A percentile compares a stretch with the other conserved stretches of the same genome.
phyloP scores from a whole-genome alignment of 441 rosid genomes.

The Populus hybrid region DNA sequence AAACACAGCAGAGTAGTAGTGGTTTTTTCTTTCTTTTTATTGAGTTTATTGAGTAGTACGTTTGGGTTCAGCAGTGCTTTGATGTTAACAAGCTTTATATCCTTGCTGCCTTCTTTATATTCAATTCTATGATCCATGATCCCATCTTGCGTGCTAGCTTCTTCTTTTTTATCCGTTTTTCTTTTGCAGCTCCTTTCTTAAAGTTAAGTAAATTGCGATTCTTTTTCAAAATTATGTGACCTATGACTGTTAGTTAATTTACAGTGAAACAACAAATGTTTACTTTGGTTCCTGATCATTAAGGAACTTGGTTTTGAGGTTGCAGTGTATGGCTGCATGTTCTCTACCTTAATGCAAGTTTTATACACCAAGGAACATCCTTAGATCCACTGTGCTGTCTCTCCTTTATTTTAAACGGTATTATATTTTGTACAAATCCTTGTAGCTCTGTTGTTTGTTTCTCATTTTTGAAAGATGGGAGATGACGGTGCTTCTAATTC shows the following conservation, averaged over 20 bases:
- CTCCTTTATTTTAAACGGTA: background rate
- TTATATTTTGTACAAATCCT: background rate
- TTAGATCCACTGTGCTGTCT: too few relatives aligned
- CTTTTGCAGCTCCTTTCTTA: background rate
- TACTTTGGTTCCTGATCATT: background rate
- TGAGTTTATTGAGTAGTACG: background rate
- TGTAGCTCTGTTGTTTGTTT: background rate
- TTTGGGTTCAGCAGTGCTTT: background rate
- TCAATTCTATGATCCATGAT: background rate
- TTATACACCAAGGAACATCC: background rate
- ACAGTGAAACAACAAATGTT: background rate
- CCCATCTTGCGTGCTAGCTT: background rate
- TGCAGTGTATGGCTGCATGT: background rate
- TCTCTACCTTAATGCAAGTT: background rate
- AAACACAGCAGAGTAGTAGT: background rate
- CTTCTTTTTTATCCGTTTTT: too few relatives aligned
- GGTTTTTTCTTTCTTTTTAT: too few relatives aligned
- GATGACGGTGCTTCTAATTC: slow-evolving; percentile 1
- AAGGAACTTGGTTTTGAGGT: background rate
- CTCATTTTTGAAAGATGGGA: background rate
- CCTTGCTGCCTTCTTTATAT: background rate
- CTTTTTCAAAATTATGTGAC: background rate
- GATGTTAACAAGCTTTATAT: background rate
- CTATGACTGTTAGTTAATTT: background rate
- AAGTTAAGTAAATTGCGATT: background rate